Percentiles rank a stretch among this genome's conserved stretches.
phyloP scores from a whole-genome alignment of 2,329 filamentous ascomycete species.

The Penicillium sp. region DNA sequence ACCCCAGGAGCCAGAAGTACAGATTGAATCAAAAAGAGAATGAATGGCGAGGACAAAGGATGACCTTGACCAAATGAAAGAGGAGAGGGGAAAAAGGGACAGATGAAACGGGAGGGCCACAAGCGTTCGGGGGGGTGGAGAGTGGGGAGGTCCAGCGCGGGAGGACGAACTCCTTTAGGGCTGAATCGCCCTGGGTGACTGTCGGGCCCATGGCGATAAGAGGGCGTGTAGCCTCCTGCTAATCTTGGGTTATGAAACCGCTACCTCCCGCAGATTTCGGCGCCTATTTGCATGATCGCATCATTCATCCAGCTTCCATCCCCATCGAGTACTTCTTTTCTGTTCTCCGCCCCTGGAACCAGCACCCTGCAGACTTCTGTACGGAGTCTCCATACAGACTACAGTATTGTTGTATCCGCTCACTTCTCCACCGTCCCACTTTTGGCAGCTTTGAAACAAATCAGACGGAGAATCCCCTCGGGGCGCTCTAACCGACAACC shows the following conservation, averaged over 20 bases:
- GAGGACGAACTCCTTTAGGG: constrained; percentile 13
- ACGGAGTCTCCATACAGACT: no score
- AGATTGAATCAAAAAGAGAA: constrained; percentile 7
- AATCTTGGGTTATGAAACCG: constrained; percentile 2
- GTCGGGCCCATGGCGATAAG: neutral
- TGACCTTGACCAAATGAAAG: constrained; percentile 11
- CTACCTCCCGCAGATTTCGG: neutral
- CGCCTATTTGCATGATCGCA: neutral
- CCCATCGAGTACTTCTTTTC: neutral
- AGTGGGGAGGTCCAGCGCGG: neutral
- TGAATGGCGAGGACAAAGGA: neutral
- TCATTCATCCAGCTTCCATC: neutral
- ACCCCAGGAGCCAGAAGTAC: constrained; percentile 1
- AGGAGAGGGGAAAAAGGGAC: constrained; percentile 10
- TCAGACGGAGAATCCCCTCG: constrained; percentile 8
- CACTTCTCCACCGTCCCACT: constrained; percentile 9
- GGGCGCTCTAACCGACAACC: neutral
- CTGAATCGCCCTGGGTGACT: constrained; percentile 5
- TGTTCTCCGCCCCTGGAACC: neutral
- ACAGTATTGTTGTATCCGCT: neutral
- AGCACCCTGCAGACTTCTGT: no score
- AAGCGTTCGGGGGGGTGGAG: constrained; percentile 9
- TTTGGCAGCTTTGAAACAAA: constrained; percentile 9
- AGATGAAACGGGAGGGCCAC: constrained; percentile 23
- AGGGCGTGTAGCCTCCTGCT: neutral